These are phyloP conservation scores for Exophiala lecanii-corni DNA, from an alignment of 2,329 filamentous ascomycete genomes.

Conservation along the genomic window DNA sequence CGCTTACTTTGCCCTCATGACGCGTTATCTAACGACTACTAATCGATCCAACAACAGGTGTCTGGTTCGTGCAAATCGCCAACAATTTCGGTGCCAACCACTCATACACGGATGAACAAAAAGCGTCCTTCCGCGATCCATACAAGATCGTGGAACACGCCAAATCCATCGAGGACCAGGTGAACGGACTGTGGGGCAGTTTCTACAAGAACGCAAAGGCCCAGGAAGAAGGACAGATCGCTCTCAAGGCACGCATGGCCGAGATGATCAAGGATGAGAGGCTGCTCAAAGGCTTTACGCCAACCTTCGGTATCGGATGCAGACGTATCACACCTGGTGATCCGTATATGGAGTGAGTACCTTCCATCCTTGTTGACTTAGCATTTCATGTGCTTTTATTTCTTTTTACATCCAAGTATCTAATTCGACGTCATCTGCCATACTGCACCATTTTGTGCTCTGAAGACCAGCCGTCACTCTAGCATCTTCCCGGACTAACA, in stretches of 20 bases:
- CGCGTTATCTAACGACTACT: background rate
- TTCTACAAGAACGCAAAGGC: slow-evolving; percentile 42
- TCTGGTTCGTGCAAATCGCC: slow-evolving; percentile 40
- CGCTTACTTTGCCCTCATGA: slow-evolving; percentile 20
- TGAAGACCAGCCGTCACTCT: too few relatives aligned
- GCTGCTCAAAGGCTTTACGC: slow-evolving; percentile 45
- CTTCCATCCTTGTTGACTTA: background rate
- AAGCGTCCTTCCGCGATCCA: slow-evolving; percentile 38
- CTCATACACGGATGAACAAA: slow-evolving; percentile 41
- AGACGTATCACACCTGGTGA: slow-evolving; percentile 47
- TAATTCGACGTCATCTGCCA: too few relatives aligned
- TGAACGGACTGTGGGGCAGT: slow-evolving; percentile 45
- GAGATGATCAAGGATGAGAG: slow-evolving; percentile 50
- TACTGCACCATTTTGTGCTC: too few relatives aligned
- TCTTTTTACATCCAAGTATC: too few relatives aligned
- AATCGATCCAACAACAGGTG: slow-evolving; percentile 22
- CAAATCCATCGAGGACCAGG: slow-evolving; percentile 43
- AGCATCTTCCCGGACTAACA: too few relatives aligned
- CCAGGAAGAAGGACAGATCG: slow-evolving; percentile 37
- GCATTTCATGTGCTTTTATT: too few relatives aligned
- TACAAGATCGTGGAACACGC: slow-evolving; percentile 40
- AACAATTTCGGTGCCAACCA: slow-evolving; percentile 44
- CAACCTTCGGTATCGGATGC: slow-evolving; percentile 43
- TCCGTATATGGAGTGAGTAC: slow-evolving; percentile 41
- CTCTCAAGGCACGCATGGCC: slow-evolving; percentile 43